Conservation (phyloP, 495 filamentous ascomycete species). For the Pseudoneurospora amorphoporcata region DNA sequence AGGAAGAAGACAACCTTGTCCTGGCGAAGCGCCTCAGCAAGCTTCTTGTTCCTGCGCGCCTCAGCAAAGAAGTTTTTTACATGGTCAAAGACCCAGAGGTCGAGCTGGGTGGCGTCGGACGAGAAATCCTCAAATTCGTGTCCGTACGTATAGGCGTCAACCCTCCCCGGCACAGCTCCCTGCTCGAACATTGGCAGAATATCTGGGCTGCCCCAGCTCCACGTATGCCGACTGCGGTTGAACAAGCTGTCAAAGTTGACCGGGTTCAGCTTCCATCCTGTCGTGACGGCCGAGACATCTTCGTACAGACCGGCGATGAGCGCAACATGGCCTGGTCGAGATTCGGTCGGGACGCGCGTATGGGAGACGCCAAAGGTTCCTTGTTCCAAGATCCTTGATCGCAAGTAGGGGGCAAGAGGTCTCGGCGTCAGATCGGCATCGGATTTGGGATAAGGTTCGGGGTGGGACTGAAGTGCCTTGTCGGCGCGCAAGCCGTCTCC, state of each 20-base stretch:
- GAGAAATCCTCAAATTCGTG: conserved; percentile 88
- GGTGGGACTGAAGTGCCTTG: conserved; percentile 92
- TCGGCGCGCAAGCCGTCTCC: conserved; percentile 93
- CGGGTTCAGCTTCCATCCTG: conserved; percentile 97
- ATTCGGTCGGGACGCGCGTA: conserved; percentile 95
- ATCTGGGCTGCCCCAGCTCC: conserved; percentile 98
- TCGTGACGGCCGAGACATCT: conserved; percentile 94
- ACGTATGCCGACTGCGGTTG: conserved; percentile 91
- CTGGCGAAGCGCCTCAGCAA: conserved; percentile 62
- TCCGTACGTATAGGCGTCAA: conserved; percentile 76
- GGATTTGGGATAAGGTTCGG: conserved; percentile 69
- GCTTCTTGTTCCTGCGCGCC: conserved; percentile 64
- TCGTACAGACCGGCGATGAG: conserved; percentile 97
- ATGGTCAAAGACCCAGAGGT: conserved; percentile 92
- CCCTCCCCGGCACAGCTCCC: conserved; percentile 75
- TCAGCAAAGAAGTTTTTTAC: conserved; percentile 78
- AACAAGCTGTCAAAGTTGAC: conserved; percentile 99
- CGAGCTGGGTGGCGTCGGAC: conserved; percentile 64
- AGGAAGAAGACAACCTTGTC: conserved; percentile 94
- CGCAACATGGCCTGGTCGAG: conserved; percentile 92
- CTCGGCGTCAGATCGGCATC: conserved; percentile 49
- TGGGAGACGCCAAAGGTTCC: conserved; percentile 99
- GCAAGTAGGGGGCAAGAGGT: conserved; percentile 86
- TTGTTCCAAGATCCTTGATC: conserved; percentile 73
- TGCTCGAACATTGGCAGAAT: conserved; percentile 96